phyloP scores from a whole-genome alignment of 2,329 filamentous ascomycete genomes.

The Colletotrichum sp. region DNA sequence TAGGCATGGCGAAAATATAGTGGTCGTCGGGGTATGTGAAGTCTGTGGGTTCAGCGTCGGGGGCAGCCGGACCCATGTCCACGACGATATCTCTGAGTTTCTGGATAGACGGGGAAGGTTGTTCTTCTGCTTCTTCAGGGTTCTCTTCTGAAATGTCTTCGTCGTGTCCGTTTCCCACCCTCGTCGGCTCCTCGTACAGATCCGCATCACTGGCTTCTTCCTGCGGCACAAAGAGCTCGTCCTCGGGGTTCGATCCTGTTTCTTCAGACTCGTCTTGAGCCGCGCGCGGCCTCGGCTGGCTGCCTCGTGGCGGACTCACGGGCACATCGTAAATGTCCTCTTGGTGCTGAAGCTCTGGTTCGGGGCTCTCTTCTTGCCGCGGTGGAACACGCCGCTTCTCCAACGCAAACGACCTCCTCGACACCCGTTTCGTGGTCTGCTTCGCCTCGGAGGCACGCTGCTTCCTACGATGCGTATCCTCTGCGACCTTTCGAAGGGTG shows the following conservation, averaged over 20 bases:
- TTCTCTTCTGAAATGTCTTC: not conserved
- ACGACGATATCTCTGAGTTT: not conserved
- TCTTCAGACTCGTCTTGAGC: not conserved
- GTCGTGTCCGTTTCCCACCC: not conserved
- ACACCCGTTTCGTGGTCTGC: not conserved
- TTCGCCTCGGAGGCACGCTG: not conserved
- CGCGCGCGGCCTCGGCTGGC: not conserved
- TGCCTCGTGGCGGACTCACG: not conserved
- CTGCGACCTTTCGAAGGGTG: not conserved
- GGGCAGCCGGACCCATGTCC: not conserved
- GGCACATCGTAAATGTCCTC: not conserved
- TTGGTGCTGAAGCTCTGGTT: not conserved
- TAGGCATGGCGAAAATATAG: not conserved
- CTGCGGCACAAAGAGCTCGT: not conserved
- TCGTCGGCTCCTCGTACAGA: slow-evolving; percentile 8
- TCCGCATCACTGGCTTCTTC: not conserved
- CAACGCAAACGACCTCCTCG: not conserved
- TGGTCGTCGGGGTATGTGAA: slow-evolving; percentile 1
- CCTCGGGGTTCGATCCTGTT: not conserved
- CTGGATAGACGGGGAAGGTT: not conserved
- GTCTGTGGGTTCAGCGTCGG: not conserved
- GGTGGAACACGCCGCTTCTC: not conserved
- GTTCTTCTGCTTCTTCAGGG: not conserved
- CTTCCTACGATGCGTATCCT: not conserved
- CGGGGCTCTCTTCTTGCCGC: not conserved